A percentile compares a stretch with the other conserved stretches of the same genome.
Conservation (phyloP, 2,329 filamentous ascomycete species). For the Pseudogymnoascus sp. region DNA sequence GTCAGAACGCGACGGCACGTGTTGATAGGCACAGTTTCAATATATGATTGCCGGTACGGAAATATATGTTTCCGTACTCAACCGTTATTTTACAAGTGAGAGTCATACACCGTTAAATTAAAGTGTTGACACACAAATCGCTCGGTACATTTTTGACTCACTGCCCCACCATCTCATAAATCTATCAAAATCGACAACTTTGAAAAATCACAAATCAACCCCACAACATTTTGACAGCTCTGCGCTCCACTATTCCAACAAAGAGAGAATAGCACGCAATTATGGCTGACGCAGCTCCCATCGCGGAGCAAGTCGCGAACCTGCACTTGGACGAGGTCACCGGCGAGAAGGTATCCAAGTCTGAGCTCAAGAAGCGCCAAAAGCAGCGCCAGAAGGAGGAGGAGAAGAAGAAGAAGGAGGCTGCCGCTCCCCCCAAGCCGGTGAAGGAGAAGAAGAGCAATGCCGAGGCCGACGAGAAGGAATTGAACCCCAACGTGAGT, state of each 20-base stretch:
- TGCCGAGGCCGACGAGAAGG: constrained; percentile 53
- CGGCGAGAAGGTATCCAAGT: constrained; percentile 77
- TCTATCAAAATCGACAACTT: constrained; percentile 6
- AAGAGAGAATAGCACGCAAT: constrained; percentile 16
- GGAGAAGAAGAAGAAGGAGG: constrained; percentile 81
- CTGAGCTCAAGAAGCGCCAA: constrained; percentile 86
- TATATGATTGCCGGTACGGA: neutral
- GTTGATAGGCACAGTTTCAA: neutral
- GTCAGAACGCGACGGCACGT: constrained; percentile 7
- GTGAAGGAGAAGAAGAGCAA: constrained; percentile 48
- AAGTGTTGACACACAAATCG: neutral
- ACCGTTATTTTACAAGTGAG: neutral
- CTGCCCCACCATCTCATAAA: constrained; percentile 10
- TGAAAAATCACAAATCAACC: constrained; percentile 7
- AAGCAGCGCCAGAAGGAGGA: constrained; percentile 83
- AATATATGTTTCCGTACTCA: neutral
- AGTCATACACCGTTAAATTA: neutral
- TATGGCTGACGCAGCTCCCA: constrained; percentile 27
- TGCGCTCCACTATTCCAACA: constrained; percentile 7
- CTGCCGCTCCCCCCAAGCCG: constrained; percentile 51
- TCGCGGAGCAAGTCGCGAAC: constrained; percentile 46
- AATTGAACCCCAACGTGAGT: constrained; percentile 65
- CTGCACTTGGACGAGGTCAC: constrained; percentile 86
- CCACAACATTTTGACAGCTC: constrained; percentile 6
- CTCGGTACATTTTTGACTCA: constrained; percentile 6